These are phyloP conservation scores for Teunomyces panamensis DNA, from an alignment of 805 yeast genomes.

Conservation along the genomic window DNA sequence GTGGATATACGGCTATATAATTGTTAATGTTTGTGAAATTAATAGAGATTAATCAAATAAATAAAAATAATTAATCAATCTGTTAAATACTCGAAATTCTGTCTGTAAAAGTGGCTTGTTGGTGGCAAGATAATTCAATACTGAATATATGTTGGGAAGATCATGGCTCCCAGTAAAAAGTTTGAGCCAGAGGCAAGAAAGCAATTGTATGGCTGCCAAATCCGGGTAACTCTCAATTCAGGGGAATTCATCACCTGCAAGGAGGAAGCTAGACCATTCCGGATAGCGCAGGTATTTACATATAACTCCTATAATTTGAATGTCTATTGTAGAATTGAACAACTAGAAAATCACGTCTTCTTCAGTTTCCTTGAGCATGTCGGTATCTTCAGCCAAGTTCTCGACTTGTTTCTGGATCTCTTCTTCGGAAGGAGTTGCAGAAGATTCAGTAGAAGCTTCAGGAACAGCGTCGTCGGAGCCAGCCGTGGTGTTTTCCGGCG, in stretches of 20 bases:
- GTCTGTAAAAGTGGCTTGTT: too few species aligned
- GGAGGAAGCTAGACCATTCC: not conserved
- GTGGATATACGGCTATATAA: slow-evolving; percentile 35
- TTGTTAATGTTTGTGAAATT: not conserved
- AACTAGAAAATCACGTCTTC: slow-evolving; percentile 44
- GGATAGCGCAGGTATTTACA: not conserved
- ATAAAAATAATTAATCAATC: not conserved
- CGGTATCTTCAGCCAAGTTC: slow-evolving; percentile 22
- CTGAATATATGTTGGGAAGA: too few species aligned
- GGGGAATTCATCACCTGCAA: not conserved
- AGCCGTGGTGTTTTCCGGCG: not conserved
- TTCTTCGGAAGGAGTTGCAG: slow-evolving; percentile 13
- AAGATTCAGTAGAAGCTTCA: not conserved
- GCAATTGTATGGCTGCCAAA: not conserved
- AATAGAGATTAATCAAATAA: slow-evolving; percentile 1
- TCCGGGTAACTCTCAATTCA: not conserved
- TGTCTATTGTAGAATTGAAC: slow-evolving; percentile 4
- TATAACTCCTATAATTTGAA: not conserved
- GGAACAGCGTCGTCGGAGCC: not conserved
- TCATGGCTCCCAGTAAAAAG: too few species aligned
- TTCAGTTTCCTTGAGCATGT: slow-evolving; percentile 40
- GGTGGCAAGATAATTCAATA: too few species aligned
- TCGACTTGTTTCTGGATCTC: slow-evolving; percentile 28
- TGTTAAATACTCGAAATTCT: too few species aligned
- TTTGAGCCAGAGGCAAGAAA: too few species aligned